A percentile compares a stretch with the other conserved stretches of the same genome.
phyloP scores from a whole-genome alignment of 2,329 filamentous ascomycete species.

The Microsporum canis region DNA sequence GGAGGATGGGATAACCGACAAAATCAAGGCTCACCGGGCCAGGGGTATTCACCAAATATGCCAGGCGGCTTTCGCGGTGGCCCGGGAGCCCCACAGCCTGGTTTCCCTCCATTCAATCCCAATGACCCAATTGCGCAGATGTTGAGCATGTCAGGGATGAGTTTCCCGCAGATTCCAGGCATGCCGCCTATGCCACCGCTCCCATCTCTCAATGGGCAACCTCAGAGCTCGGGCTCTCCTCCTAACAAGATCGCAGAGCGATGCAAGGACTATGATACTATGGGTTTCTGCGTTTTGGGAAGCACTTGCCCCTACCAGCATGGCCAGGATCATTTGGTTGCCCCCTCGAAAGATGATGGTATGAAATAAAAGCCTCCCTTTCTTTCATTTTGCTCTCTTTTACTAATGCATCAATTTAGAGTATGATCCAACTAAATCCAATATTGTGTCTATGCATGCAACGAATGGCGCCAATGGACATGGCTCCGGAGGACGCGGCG shows the following conservation, averaged over 20 bases:
- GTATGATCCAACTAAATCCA: slow-evolving; percentile 45
- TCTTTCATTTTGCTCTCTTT: background rate
- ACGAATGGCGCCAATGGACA: slow-evolving; percentile 17
- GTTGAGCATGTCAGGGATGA: slow-evolving; percentile 43
- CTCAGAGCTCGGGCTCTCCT: slow-evolving; percentile 20
- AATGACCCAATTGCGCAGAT: slow-evolving; percentile 46
- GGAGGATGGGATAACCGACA: slow-evolving; percentile 34
- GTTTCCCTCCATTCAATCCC: slow-evolving; percentile 43
- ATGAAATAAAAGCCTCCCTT: slow-evolving; percentile 7
- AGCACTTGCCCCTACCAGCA: slow-evolving; percentile 49
- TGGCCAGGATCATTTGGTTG: slow-evolving; percentile 36
- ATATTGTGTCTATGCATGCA: slow-evolving; percentile 26
- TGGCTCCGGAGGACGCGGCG: slow-evolving; percentile 9
- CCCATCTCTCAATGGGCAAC: slow-evolving; percentile 7
- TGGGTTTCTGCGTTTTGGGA: slow-evolving; percentile 48
- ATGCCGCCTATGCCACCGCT: slow-evolving; percentile 28
- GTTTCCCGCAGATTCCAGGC: slow-evolving; percentile 39
- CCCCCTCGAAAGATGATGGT: slow-evolving; percentile 31
- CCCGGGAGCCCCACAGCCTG: slow-evolving; percentile 31
- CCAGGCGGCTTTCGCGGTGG: slow-evolving; percentile 16
- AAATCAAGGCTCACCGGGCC: slow-evolving; percentile 18
- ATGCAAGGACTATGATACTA: slow-evolving; percentile 48
- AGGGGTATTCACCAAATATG: slow-evolving; percentile 9
- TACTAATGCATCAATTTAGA: slow-evolving; percentile 23
- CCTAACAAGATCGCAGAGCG: slow-evolving; percentile 29